phyloP scores from a whole-genome alignment of 345 rosid genomes.

The Noccaea caerulescens region DNA sequence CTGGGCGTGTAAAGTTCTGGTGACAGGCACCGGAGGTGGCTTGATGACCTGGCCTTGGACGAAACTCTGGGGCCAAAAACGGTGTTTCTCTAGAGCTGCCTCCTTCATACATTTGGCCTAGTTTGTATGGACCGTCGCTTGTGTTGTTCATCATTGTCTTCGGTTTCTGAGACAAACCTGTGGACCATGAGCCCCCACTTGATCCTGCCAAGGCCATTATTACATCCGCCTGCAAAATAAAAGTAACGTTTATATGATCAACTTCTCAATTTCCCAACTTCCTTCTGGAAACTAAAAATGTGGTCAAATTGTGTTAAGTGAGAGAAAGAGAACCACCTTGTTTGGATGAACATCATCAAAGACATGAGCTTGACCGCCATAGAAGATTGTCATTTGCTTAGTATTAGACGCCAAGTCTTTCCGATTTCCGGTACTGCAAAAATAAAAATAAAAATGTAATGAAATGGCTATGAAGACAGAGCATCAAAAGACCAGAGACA shows the following conservation, averaged over 20 bases:
- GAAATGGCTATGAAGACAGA: slow-evolving; percentile 21
- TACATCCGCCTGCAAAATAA: slow-evolving; percentile 74
- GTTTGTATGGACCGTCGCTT: slow-evolving; percentile 31
- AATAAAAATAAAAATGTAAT: slow-evolving; percentile 4
- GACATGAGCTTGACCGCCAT: slow-evolving; percentile 98
- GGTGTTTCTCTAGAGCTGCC: slow-evolving; percentile 44
- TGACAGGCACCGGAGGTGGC: slow-evolving; percentile 47
- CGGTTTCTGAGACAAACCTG: slow-evolving; percentile 66
- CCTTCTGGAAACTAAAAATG: background rate
- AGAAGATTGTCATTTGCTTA: slow-evolving; percentile 95
- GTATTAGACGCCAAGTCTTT: slow-evolving; percentile 60
- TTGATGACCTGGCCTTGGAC: slow-evolving; percentile 36
- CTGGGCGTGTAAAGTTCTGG: slow-evolving; percentile 52
- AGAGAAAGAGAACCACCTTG: slow-evolving; percentile 55
- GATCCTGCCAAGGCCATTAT: slow-evolving; percentile 98
- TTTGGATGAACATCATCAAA: slow-evolving; percentile 97
- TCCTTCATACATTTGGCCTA: slow-evolving; percentile 34
- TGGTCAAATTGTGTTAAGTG: background rate
- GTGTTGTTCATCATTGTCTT: slow-evolving; percentile 33
- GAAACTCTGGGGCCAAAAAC: slow-evolving; percentile 44
- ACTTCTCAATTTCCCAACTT: background rate
- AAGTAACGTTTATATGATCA: background rate
- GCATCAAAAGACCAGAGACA: slow-evolving; percentile 37
- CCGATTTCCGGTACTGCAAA: slow-evolving; percentile 47
- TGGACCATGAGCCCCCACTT: slow-evolving; percentile 96